Percentiles rank a stretch among this genome's conserved stretches.
Evolutionary conservation across 139 green algal species (phyloP).

Genomic region (Chlorella sp.): DNA sequence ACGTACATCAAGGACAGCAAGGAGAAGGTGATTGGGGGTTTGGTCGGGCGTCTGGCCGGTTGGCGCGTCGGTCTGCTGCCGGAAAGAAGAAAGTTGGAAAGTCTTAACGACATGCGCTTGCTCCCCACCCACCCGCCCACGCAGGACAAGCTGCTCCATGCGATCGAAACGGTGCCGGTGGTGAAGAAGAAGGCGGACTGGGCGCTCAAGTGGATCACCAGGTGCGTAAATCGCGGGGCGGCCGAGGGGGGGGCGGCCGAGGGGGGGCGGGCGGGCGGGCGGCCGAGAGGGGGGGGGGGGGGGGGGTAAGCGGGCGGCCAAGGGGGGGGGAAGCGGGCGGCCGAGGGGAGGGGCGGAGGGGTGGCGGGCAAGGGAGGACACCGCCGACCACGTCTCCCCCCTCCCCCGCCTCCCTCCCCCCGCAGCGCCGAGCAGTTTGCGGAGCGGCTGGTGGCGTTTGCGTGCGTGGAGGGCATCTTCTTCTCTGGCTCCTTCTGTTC

Average conservation of each 20-base stretch:
- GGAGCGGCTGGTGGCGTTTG: constrained; percentile 95
- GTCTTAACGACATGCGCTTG: no score
- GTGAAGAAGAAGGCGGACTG: constrained; percentile 97
- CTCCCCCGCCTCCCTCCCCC: neutral
- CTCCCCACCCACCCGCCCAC: constrained; percentile 80
- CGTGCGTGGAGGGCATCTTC: constrained; percentile 98
- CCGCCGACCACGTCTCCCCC: neutral
- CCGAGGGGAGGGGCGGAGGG: neutral
- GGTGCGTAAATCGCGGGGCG: no score
- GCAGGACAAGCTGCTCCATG: constrained; percentile 89
- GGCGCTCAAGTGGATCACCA: constrained; percentile 95
- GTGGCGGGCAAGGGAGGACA: neutral
- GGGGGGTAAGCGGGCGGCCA: no score
- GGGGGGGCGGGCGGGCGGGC: no score
- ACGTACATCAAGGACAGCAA: constrained; percentile 94
- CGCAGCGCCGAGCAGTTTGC: constrained; percentile 71
- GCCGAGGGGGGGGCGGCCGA: no score
- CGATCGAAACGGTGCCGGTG: constrained; percentile 90
- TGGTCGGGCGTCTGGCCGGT: no score
- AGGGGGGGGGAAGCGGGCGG: no score
- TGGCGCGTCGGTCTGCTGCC: no score
- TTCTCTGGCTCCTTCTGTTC: constrained; percentile 97
- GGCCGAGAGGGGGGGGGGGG: no score
- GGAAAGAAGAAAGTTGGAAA: no score
- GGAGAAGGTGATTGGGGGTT: no score